Evolutionary conservation across 176 grass and related monocot species (phyloP).

Genomic region (Eragrostis curvula): DNA sequence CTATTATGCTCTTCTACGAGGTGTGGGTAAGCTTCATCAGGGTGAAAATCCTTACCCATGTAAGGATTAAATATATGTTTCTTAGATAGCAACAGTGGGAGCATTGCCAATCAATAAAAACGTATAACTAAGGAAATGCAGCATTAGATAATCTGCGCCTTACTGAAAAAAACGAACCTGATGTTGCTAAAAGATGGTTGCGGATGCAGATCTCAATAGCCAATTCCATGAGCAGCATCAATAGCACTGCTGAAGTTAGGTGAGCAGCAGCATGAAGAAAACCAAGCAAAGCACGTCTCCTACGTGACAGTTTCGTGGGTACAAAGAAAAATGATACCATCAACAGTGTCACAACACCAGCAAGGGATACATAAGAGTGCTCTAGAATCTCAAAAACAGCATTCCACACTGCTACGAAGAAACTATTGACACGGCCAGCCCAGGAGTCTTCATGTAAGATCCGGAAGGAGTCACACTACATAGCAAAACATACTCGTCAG

Average conservation of each 20-base stretch:
- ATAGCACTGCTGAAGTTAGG: conserved; percentile 81
- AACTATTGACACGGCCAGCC: conserved; percentile 72
- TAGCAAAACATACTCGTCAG: conserved; percentile 42
- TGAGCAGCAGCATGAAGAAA: conserved; percentile 93
- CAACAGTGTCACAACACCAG: conserved; percentile 64
- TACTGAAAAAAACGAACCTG: conserved; percentile 56
- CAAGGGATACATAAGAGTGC: conserved; percentile 81
- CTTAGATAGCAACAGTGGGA: neutral
- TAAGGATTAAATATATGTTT: neutral
- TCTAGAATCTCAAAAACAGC: conserved; percentile 90
- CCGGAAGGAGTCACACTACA: conserved; percentile 78
- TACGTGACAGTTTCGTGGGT: conserved; percentile 90
- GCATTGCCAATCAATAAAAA: neutral
- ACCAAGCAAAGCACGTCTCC: conserved; percentile 76
- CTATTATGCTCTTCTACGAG: conserved; percentile 7
- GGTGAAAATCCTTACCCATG: neutral
- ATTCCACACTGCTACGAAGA: conserved; percentile 84
- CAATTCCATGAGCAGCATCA: conserved; percentile 97
- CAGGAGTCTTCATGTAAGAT: conserved; percentile 81
- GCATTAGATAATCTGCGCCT: neutral
- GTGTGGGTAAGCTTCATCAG: neutral
- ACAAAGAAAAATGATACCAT: conserved; percentile 93
- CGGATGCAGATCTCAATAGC: conserved; percentile 95
- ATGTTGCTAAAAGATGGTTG: conserved; percentile 92
- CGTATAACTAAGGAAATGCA: neutral